Percentiles rank a stretch among this genome's conserved stretches.
phyloP scores from a whole-genome alignment of 73 alveolate species.

The Symbiodinium natans region DNA sequence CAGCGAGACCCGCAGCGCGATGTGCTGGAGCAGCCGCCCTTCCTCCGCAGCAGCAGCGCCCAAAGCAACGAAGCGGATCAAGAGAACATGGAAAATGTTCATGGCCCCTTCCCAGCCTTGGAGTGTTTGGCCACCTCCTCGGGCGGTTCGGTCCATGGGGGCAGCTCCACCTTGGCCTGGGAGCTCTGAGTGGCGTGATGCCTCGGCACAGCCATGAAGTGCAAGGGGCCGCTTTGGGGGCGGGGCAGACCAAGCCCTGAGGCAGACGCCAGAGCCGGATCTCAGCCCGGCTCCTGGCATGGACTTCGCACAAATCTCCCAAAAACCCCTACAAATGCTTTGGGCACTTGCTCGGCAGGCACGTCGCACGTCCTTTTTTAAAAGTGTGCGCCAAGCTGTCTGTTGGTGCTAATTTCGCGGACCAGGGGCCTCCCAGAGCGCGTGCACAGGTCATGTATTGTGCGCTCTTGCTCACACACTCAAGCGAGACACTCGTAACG shows the following conservation, averaged over 20 bases:
- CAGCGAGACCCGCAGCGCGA: constrained; percentile 75
- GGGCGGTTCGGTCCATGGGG: constrained; percentile 83
- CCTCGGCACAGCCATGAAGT: too few species aligned
- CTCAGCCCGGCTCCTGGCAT: constrained; percentile 86
- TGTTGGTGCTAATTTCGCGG: neutral
- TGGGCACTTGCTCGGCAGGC: too few species aligned
- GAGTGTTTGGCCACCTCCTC: constrained; percentile 57
- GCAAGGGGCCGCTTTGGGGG: too few species aligned
- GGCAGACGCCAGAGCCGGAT: constrained; percentile 59
- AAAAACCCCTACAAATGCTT: too few species aligned
- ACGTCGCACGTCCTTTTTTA: too few species aligned
- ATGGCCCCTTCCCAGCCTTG: neutral
- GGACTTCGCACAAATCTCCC: too few species aligned
- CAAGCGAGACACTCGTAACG: too few species aligned
- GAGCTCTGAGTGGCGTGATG: constrained; percentile 88
- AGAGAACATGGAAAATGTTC: neutral
- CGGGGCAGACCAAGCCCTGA: neutral
- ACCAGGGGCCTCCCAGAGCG: neutral
- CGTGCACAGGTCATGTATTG: too few species aligned
- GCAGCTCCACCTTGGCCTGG: constrained; percentile 36
- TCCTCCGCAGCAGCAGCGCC: constrained; percentile 14
- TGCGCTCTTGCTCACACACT: too few species aligned
- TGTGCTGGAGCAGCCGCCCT: constrained; percentile 73
- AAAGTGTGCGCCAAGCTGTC: too few species aligned
- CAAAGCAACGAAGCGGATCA: neutral